Evolutionary conservation across 148 eudicot genomes (phyloP).

Genomic region (Dianthus caryophyllus): DNA sequence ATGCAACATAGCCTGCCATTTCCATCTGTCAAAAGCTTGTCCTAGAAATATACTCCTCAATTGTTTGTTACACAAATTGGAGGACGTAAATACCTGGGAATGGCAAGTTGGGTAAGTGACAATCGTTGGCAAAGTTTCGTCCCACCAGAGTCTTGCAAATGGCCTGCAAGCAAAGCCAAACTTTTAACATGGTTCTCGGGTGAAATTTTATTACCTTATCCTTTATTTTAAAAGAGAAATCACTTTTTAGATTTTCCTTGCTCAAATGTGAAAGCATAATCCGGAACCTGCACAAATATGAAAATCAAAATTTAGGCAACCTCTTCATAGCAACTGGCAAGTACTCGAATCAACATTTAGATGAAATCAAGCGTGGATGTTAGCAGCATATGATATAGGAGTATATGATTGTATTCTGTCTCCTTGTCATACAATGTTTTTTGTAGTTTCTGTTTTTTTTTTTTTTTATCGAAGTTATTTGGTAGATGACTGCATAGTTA

Average conservation of each 20-base stretch:
- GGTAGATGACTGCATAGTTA: too few species aligned
- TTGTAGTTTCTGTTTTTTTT: too few species aligned
- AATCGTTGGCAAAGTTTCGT: conserved; percentile 72
- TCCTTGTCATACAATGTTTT: too few species aligned
- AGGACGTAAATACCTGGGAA: conserved; percentile 40
- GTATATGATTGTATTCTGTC: too few species aligned
- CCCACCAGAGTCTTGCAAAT: conserved; percentile 96
- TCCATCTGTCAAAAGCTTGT: conserved; percentile 1
- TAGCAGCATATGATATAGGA: too few species aligned
- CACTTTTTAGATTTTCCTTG: conserved; percentile 83
- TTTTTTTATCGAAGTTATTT: too few species aligned
- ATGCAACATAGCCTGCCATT: conserved; percentile 54
- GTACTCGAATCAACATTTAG: neutral
- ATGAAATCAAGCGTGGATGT: neutral
- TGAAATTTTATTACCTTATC: neutral
- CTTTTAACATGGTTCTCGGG: neutral
- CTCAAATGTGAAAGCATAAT: conserved; percentile 54
- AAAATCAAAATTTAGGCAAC: neutral
- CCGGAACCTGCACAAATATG: conserved; percentile 52
- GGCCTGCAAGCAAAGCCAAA: conserved; percentile 40
- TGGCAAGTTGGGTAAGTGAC: conserved; percentile 57
- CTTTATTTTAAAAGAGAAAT: conserved; percentile 2
- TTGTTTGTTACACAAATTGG: neutral
- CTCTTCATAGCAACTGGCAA: neutral
- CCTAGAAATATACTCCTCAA: neutral